These are phyloP conservation scores for Salicornia ramosissima DNA, from an alignment of 148 eudicot genomes.

Conservation along the genomic window DNA sequence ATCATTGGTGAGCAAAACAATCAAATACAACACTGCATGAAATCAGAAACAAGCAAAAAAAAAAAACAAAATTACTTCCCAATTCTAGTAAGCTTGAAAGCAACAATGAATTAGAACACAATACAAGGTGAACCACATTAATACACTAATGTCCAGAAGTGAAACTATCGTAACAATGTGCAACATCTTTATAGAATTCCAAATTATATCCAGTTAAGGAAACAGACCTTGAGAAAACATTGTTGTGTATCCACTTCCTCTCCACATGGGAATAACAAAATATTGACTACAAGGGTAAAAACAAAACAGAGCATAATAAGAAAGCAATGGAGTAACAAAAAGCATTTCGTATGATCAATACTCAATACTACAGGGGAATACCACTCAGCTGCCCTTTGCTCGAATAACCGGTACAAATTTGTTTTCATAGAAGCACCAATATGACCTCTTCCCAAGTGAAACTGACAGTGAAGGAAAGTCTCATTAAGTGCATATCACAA, in stretches of 20 bases:
- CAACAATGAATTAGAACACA: not conserved
- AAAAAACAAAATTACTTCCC: not conserved
- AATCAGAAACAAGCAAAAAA: not conserved
- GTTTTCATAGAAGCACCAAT: constrained; percentile 78
- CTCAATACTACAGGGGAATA: constrained; percentile 23
- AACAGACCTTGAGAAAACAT: constrained; percentile 88
- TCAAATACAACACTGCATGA: not conserved
- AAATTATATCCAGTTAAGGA: constrained; percentile 1
- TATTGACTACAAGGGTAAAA: constrained; percentile 48
- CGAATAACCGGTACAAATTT: constrained; percentile 54
- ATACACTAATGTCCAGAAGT: not conserved
- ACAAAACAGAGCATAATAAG: constrained; percentile 23
- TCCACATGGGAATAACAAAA: constrained; percentile 89
- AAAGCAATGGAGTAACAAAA: constrained; percentile 2
- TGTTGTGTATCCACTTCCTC: constrained; percentile 87
- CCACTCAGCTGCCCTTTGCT: constrained; percentile 77
- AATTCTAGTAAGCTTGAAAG: not conserved
- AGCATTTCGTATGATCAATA: constrained; percentile 1
- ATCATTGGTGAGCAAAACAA: not conserved
- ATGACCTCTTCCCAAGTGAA: constrained; percentile 92
- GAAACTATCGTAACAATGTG: not conserved
- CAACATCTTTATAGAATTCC: not conserved
- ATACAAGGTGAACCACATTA: not conserved
- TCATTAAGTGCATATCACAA: not conserved
- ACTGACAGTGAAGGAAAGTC: constrained; percentile 34